These are phyloP conservation scores for Yamadazyma nakazawae DNA, from an alignment of 805 yeast species.

Conservation along the genomic window DNA sequence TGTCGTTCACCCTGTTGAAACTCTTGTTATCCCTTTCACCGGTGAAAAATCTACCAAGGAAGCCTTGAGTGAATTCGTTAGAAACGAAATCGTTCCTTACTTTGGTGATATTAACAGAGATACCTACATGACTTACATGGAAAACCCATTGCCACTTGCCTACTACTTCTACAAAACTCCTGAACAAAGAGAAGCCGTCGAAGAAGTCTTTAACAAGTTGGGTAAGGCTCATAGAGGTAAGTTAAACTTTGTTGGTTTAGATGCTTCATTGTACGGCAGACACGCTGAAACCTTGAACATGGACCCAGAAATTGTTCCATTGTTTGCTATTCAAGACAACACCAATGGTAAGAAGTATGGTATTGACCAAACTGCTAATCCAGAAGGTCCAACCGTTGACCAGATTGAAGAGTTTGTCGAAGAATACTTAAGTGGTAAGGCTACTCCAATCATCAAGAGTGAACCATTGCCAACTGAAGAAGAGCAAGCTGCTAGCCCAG, in stretches of 20 bases:
- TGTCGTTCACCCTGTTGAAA: constrained; percentile 46
- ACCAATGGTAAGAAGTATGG: constrained; percentile 72
- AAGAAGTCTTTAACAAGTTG: constrained; percentile 51
- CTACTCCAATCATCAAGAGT: constrained; percentile 73
- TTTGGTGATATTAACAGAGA: constrained; percentile 85
- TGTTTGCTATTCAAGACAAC: constrained; percentile 82
- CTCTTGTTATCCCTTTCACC: constrained; percentile 47
- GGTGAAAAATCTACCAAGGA: constrained; percentile 30
- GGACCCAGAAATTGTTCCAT: constrained; percentile 77
- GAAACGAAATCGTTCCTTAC: constrained; percentile 68
- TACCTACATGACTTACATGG: constrained; percentile 73
- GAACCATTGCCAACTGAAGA: constrained; percentile 84
- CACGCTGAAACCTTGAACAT: constrained; percentile 86
- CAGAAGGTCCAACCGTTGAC: constrained; percentile 40
- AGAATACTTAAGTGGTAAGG: constrained; percentile 59
- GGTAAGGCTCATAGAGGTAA: constrained; percentile 78
- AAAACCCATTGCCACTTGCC: constrained; percentile 72
- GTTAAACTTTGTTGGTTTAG: constrained; percentile 84
- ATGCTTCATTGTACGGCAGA: constrained; percentile 73
- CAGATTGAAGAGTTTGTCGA: constrained; percentile 61
- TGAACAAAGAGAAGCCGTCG: constrained; percentile 60
- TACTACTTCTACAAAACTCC: constrained; percentile 78
- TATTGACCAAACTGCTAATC: constrained; percentile 54
- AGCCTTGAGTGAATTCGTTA: constrained; percentile 46
- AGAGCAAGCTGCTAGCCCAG: constrained; percentile 55